These are phyloP conservation scores for Diaporthe nobilis DNA, from an alignment of 2,329 filamentous ascomycete species.

Conservation along the genomic window DNA sequence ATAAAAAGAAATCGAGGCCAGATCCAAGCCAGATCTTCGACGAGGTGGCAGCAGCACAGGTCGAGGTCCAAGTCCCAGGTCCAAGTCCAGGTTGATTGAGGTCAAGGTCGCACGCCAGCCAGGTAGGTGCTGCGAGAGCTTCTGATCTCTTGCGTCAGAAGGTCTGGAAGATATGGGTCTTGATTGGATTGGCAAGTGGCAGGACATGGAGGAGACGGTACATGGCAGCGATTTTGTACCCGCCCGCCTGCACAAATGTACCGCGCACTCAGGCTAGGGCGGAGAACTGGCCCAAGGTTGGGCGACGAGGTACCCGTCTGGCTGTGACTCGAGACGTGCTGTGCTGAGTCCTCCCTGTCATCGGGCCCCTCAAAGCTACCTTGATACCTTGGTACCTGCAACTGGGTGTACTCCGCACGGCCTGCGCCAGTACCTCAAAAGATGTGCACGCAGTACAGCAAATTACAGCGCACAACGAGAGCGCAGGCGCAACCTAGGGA, in stretches of 20 bases:
- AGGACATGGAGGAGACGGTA: slow-evolving; percentile 24
- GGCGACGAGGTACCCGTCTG: slow-evolving; percentile 9
- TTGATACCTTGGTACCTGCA: not conserved
- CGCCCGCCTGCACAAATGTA: slow-evolving; percentile 3
- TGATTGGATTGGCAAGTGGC: slow-evolving; percentile 35
- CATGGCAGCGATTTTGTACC: slow-evolving; percentile 18
- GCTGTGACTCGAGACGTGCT: not conserved
- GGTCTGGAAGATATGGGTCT: slow-evolving; percentile 37
- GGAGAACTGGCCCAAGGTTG: not conserved
- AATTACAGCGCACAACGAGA: not conserved
- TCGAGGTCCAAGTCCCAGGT: not conserved
- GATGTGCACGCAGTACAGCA: too few relatives aligned
- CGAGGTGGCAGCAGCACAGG: slow-evolving; percentile 7
- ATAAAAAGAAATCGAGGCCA: slow-evolving; percentile 5
- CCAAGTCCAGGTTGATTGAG: slow-evolving; percentile 8
- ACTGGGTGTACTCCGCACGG: not conserved
- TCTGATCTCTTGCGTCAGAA: slow-evolving; percentile 42
- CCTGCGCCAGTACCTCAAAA: not conserved
- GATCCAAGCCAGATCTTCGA: slow-evolving; percentile 5
- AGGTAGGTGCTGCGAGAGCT: slow-evolving; percentile 34
- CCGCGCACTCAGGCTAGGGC: not conserved
- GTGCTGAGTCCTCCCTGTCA: slow-evolving; percentile 4
- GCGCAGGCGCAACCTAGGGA: not conserved
- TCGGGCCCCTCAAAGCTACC: not conserved
- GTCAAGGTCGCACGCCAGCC: slow-evolving; percentile 12